Base-by-base conservation (phyloP, 805 yeast genomes). In the Kodamaea laetipori region DNA sequence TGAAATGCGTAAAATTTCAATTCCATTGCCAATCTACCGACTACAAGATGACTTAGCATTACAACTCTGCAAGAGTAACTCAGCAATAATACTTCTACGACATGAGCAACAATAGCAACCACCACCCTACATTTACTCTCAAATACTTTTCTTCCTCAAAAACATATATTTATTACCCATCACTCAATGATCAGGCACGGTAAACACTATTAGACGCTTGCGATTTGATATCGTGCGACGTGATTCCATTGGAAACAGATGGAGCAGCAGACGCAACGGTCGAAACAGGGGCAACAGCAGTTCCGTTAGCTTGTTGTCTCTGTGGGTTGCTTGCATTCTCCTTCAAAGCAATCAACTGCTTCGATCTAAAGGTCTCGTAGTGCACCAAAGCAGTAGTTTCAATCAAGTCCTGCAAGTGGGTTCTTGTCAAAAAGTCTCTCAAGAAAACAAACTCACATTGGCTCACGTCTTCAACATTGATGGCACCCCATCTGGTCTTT, bases 381-480 rank as follows among this genome's bases (percentile, higher is more conserved):
- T 94, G 98, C 43, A 82, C 77, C 53, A 80, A 74, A 1, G 95
- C 73, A 3, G 99, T 94, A 9, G 96, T 81, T 66, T 94, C 99
- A 57, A 94, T 90, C 64, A 94, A 81, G 64, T 92, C 98, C 66
- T 90, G 97, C 58, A 94, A 75, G 65, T 94, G 97, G 6, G 98
- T 89, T 71, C 97, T 82, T 36, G 96, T 89, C 59, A 94, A 78
- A 66, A 94, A 94, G 64, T 89, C 96, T 69, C 97, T 81, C 61
- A 94, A 80, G 56, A 88, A 90, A 28, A 89, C 88, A 74, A 94
- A 94, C 71, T 94, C 99, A 69, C 97, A 90, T 69, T 94, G 98
- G 43, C 84, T 80, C 42, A 88, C 90, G 69, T 94, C 96, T 69
- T 90, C 97, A 48, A 94, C 88, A 64, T 90, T 87, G 58, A 92